phyloP scores from a whole-genome alignment of 2,329 filamentous ascomycete genomes.

The Sphaerulina musiva region DNA sequence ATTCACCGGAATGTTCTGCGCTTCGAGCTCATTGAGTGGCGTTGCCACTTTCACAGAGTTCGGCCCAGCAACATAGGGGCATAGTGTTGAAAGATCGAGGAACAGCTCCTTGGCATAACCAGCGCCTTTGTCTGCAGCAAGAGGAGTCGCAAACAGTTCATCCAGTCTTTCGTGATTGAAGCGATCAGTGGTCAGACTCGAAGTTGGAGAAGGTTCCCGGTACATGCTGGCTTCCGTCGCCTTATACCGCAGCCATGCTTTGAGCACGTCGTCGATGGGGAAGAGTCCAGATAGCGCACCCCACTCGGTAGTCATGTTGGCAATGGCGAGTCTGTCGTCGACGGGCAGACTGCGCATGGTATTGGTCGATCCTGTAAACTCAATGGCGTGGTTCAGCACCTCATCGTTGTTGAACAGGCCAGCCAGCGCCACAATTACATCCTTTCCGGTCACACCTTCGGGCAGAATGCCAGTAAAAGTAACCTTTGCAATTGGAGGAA shows the following conservation, averaged over 20 bases:
- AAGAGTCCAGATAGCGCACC: constrained; percentile 69
- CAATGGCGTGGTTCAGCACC: constrained; percentile 83
- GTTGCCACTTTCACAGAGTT: constrained; percentile 87
- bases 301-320: constrained; percentile 81
- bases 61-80: constrained; percentile 77
- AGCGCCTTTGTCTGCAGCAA: constrained; percentile 68
- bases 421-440: constrained; percentile 85
- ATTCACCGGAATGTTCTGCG: constrained; percentile 68
- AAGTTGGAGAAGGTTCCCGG: constrained; percentile 42
- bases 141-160: constrained; percentile 59
- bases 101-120: constrained; percentile 77
- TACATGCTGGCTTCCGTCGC: constrained; percentile 65
- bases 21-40: constrained; percentile 65
- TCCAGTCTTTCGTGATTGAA: constrained; percentile 71
- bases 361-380: constrained; percentile 74
- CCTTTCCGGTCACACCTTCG: constrained; percentile 79
- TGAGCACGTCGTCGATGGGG: constrained; percentile 67
- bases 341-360: constrained; percentile 67
- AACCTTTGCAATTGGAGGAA: constrained; percentile 76
- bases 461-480: constrained; percentile 70
- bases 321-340: constrained; percentile 66
- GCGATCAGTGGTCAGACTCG: constrained; percentile 47
- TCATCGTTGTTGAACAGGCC: constrained; percentile 80
- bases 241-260: constrained; percentile 68
- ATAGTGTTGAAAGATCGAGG: constrained; percentile 73